Base-by-base conservation (phyloP, 139 green algal genomes). In the Microglena sp. region DNA sequence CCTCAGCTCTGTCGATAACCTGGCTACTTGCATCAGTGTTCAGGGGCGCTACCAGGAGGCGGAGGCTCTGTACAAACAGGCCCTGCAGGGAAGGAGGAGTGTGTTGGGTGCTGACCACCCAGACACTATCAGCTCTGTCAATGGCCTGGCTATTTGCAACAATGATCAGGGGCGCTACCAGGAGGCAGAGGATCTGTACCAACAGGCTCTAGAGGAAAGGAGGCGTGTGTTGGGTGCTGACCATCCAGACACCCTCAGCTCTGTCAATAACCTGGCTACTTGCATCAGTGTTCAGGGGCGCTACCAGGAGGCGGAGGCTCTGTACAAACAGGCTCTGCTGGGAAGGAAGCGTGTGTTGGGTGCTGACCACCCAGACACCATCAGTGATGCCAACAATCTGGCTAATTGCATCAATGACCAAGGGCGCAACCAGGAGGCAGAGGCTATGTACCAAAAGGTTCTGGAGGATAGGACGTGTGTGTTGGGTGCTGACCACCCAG, bases 271-370 rank as follows among this genome's bases (percentile, higher is more conserved):
- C 55, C 55, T 62, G 28, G 58, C 58, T n/a, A n/a, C n/a, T n/a
- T n/a, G n/a, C n/a, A n/a, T n/a, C n/a, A n/a, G n/a, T n/a, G n/a
- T n/a, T n/a, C n/a, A 50, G 18, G 40, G 40, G 40, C 40, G 40
- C 40, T 50, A 15, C 18, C 11, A n/a, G 11, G 40, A 73, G 45
- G 67, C 67, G 6, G 67, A 73, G 57, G 7, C 15, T 18, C 1
- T 73, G 58, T 45, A 67, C 28, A 34, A 61, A 27, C 30, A 62
- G n/a, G 60, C 68, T 31, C 60, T 75, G 34, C 30, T 62, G 43
- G 45, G 36, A 8, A 31, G 68, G 31, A 43, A 27, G 46, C 21
- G 26, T 29, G 22, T 56, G 40, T 55, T 75, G 29, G 68, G 68
- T 32, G 36, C 60, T 4, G 60, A 67, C 11, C 60, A 67, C 28